Base-by-base conservation (phyloP, 176 grass and related monocot species). In the Avena eriantha region DNA sequence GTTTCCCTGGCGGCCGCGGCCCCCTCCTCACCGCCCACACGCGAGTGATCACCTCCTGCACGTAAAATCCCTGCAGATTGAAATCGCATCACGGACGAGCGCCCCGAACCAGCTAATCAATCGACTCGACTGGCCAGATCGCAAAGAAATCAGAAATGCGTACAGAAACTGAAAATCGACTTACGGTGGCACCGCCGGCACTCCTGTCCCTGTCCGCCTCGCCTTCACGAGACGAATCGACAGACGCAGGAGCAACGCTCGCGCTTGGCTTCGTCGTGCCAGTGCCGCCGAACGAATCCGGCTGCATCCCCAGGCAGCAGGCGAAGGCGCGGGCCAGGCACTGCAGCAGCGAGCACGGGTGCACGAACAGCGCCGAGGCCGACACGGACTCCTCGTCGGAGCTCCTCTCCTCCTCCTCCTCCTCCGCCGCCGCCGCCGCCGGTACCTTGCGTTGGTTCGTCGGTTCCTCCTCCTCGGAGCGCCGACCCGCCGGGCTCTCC, bases 271-370 rank as follows among this genome's bases (percentile, higher is more conserved):
- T 69, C 11, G 41, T 69, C 11, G 41, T 21, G 18, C 1, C 39
- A 0, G 63, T 17, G 22, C 63, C 43, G 70, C 46, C 4, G 83
- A 36, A 83, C 4, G 33, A 36, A 64, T 70, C 70, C 39, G 36
- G 36, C 41, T 48, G 46, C 26, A 88, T 29, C 18, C 83, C 87
- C 21, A 89, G 48, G 87, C 56, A 92, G 79, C 79, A 72, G 8
- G 83, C 57, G 67, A 29, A 86, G 79, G 57, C 79, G 7, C 74
- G 56, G 58, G n/a, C 21, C n/a, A 91, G 33, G 89, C 81, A 80
- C 29, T 13, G 83, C 55, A 92, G 74, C 79, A 89, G 73, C 78
- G 90, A 83, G 56, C 87, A 92, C 15, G 90, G 87, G 41, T 86
- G 65, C 41, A 19, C 36, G 13, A 91, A 85, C 26, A 13, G 17